Base-by-base conservation (phyloP, 768 basidiomycete genomes). In the Favolaschia claudopus region DNA sequence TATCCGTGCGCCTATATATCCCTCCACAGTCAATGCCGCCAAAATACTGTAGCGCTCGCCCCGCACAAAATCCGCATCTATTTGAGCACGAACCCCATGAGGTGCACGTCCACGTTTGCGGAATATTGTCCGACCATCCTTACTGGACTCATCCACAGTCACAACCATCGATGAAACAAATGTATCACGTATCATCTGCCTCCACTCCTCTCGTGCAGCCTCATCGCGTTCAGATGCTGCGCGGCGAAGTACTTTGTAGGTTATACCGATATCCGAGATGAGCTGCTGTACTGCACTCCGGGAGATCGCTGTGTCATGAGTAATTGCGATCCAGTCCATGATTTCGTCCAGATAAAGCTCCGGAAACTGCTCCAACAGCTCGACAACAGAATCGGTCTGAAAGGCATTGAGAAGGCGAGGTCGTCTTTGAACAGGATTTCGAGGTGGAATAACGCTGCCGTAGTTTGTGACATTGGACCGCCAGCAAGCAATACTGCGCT, bases 271-370 rank as follows among this genome's bases (percentile, higher is more conserved):
- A 19, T 66, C 58, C 13, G 36, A 0, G 32, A 72, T 58, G 24
- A 64, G 67, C 3, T 47, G 45, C 28, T 67, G 62, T 5, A 70
- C 33, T 22, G 67, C 49, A 2, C 64, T 60, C 19, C 50, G 52
- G 7, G 58, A 58, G 47, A 69, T 65, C n/a, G 33, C 38, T 7
- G 46, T 31, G 37, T 68, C 58, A 36, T 57, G 67, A 19, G 31
- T 34, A n/a, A 60, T 24, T 24, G 52, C 54, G 3, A 72, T 63
- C 66, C 66, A 71, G 33, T 70, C 64, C 50, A 42, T 33, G 25
- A 72, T 60, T 45, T 70, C 59, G 36, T 70, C 69, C 6, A 70
- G 60, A 46, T 62, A 71, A 19, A 67, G 42, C 47, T 57, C 56
- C 9, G 64, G 67, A 10, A 58, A 25, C 50, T 65, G 61, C 3